Evolutionary conservation across 257 asterid genomes (phyloP).

Genomic region (Capsicum pubescens): DNA sequence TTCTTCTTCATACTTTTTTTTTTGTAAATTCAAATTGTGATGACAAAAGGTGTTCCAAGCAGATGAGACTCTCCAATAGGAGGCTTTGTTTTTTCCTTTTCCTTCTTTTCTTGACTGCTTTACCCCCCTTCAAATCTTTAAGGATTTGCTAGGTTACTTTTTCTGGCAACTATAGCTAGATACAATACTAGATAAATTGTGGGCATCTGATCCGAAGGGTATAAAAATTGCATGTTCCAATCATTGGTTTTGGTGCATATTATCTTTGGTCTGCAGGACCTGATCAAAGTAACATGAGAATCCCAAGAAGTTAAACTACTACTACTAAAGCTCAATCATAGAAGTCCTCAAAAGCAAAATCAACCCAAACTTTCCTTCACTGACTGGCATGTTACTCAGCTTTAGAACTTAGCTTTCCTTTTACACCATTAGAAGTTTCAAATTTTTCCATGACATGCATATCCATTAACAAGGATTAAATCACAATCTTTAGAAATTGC

Average conservation of each 20-base stretch:
- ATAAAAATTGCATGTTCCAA: slow-evolving; percentile 41
- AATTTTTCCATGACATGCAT: neutral
- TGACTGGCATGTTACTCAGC: slow-evolving; percentile 29
- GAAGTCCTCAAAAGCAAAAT: slow-evolving; percentile 46
- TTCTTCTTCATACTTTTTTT: neutral
- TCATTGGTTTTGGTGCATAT: slow-evolving; percentile 41
- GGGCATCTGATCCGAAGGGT: slow-evolving; percentile 45
- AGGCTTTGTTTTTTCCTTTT: slow-evolving; percentile 16
- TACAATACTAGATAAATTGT: slow-evolving; percentile 31
- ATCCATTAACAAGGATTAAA: neutral
- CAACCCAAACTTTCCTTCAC: neutral
- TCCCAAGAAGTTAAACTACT: slow-evolving; percentile 41
- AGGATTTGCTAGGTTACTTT: slow-evolving; percentile 24
- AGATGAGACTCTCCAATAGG: neutral
- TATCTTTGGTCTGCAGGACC: slow-evolving; percentile 32
- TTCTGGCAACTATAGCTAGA: slow-evolving; percentile 30
- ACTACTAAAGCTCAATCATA: slow-evolving; percentile 38
- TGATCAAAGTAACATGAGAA: slow-evolving; percentile 49
- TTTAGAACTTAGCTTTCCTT: slow-evolving; percentile 21
- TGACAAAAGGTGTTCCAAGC: slow-evolving; percentile 1
- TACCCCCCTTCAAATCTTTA: slow-evolving; percentile 4
- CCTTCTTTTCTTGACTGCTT: slow-evolving; percentile 27
- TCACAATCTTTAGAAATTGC: neutral
- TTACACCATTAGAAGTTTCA: slow-evolving; percentile 2
- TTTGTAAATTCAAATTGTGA: neutral